phyloP scores from a whole-genome alignment of 1,284 basidiomycete genomes.

The Amylostereum chailletii region DNA sequence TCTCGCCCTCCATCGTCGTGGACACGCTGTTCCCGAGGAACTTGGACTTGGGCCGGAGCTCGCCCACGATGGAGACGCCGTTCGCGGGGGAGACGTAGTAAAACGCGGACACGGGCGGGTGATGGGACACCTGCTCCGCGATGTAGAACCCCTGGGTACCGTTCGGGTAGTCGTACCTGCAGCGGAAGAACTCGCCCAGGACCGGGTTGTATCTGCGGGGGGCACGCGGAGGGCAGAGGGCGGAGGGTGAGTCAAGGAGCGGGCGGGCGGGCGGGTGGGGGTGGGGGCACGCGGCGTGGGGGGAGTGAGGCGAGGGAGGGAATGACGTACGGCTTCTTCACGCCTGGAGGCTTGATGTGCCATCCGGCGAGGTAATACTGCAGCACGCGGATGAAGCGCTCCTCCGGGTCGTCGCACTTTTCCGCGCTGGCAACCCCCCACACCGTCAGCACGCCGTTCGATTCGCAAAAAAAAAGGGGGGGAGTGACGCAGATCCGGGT shows the following conservation, averaged over 20 bases:
- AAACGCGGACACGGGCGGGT: constrained; percentile 94
- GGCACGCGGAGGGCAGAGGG: constrained; percentile 5
- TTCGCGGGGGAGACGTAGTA: constrained; percentile 96
- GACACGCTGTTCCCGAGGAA: constrained; percentile 96
- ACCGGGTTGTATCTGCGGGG: constrained; percentile 84
- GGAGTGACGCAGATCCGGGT: constrained; percentile 6
- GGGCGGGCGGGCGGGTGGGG: background rate
- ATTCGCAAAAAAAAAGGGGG: constrained; percentile 5
- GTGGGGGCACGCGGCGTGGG: constrained; percentile 7
- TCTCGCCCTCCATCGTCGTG: constrained; percentile 95
- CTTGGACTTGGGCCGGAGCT: constrained; percentile 91
- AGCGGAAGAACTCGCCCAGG: constrained; percentile 96
- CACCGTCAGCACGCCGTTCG: constrained; percentile 2
- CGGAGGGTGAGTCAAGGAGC: too few relatives aligned
- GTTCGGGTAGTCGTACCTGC: constrained; percentile 89
- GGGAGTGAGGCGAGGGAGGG: constrained; percentile 2
- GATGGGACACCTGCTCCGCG: constrained; percentile 95
- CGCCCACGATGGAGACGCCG: constrained; percentile 77
- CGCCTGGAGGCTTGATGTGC: constrained; percentile 99
- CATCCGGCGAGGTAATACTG: constrained; percentile 98
- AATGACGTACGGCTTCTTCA: constrained; percentile 88
- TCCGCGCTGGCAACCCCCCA: constrained; percentile 49
- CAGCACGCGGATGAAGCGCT: constrained; percentile 86
- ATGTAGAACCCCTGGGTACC: constrained; percentile 94
- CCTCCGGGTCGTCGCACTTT: constrained; percentile 70